Evolutionary conservation across 106 monocot genomes (phyloP), one percentile per base, ranked within the genome.

Genomic region (Dendrobium chrysotoxum): DNA sequence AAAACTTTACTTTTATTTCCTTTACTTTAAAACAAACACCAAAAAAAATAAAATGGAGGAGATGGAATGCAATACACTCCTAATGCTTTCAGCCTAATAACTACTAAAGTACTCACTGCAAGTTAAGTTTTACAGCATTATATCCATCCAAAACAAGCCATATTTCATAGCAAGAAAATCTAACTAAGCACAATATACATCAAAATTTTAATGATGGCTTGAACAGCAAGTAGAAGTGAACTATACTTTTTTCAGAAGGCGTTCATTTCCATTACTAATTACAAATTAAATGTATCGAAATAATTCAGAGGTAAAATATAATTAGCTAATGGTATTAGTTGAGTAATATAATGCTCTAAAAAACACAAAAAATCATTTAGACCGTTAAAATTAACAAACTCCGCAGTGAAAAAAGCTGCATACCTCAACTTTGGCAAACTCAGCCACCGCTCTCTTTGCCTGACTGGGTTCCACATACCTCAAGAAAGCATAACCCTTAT

Each of bases 341-440:
- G 13, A 76, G 18, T 7, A 76, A 28, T 47, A 25, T 26, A 76
- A 26, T 47, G 41, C 74, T 41, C 74, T 75, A 38, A 28, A 18
- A 71, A 71, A 10, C 21, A 13, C 28, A 38, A 38, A 28, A 28
- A 71, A 15, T 71, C 16, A 71, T 71, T 38, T n/a, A 71, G 15
- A 21, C 31, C 31, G 18, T 26, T 12, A 13, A 26, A 28, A 10
- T 76, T 2, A 75, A 68, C 13, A 38, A 68, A 55, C 40, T 1
- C 25, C 23, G 4, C 68, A 82, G 28, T 4, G 17, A 64, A 72
- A 50, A 42, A 72, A 41, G 31, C 20, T 35, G 54, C 21, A 44
- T 85, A 94, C 96, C 96, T 94, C 90, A 65, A 94, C 93, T 90
- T 96, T 92, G 26, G 80, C 35, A 23, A 94, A 94, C 70, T 88